phyloP scores from a whole-genome alignment of 345 rosid genomes.

The Punica granatum region DNA sequence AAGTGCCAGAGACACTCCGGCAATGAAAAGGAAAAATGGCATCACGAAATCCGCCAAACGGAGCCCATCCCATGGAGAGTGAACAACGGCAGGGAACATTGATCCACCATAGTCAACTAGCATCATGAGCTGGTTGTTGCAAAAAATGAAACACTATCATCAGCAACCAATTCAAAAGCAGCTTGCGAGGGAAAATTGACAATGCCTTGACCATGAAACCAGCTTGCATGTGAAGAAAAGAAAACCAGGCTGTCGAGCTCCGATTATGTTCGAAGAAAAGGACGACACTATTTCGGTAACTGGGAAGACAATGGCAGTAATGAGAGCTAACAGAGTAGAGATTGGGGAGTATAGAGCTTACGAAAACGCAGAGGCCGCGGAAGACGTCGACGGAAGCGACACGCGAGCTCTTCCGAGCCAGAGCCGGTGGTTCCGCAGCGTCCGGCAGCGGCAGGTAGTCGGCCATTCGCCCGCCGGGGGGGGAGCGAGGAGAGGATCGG shows the following conservation, averaged over 20 bases:
- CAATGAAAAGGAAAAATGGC: slow-evolving; percentile 42
- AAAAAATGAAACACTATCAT: background rate
- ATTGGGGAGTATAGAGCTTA: slow-evolving; percentile 16
- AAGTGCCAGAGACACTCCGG: slow-evolving; percentile 39
- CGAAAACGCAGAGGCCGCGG: slow-evolving; percentile 43
- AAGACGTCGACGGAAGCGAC: slow-evolving; percentile 40
- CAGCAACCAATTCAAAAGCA: background rate
- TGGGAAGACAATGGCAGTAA: background rate
- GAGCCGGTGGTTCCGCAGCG: background rate
- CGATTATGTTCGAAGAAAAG: background rate
- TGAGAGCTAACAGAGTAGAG: background rate
- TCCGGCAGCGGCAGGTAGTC: slow-evolving; percentile 14
- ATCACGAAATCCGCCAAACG: slow-evolving; percentile 42
- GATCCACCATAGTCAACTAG: slow-evolving; percentile 40
- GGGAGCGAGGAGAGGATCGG: background rate
- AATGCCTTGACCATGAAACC: background rate
- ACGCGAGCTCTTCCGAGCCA: slow-evolving; percentile 15
- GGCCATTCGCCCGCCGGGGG: slow-evolving; percentile 12
- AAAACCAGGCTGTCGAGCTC: background rate
- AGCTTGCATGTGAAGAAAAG: background rate
- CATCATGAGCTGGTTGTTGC: slow-evolving; percentile 23
- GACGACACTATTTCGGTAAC: background rate
- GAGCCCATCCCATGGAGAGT: slow-evolving; percentile 42
- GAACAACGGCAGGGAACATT: slow-evolving; percentile 28
- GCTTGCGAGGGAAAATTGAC: background rate